A percentile compares a stretch with the other conserved stretches of the same genome.
These are phyloP conservation scores for Ilex asprella DNA, from an alignment of 257 asterid species.

Conservation along the genomic window DNA sequence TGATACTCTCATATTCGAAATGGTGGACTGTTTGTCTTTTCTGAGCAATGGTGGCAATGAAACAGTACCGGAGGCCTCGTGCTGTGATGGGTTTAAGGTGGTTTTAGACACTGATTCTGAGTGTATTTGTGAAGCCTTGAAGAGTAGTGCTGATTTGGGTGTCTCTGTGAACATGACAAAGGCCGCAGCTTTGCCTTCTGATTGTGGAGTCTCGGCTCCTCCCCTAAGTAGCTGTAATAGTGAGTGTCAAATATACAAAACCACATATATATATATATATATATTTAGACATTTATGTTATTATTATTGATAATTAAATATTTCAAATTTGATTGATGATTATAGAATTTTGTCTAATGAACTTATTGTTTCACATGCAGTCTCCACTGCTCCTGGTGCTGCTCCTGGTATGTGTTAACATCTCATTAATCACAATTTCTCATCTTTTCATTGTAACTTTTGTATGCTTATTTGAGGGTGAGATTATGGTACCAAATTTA, in stretches of 20 bases:
- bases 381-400: neutral
- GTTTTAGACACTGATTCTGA: constrained; percentile 2
- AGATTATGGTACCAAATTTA: no score
- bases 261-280: no score
- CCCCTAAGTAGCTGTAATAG: constrained; percentile 13
- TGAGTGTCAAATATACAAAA: neutral
- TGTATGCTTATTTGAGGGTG: no score
- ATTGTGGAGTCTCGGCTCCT: constrained; percentile 16
- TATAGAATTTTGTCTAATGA: no score
- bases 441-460: no score
- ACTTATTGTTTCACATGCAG: neutral
- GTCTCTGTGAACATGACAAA: constrained; percentile 3
- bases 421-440: no score
- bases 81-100: constrained; percentile 13
- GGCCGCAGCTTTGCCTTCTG: constrained; percentile 12
- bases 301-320: no score
- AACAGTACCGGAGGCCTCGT: neutral
- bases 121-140: constrained; percentile 12
- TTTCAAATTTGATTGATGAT: no score
- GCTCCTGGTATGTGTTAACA: constrained; percentile 10
- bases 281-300: no score
- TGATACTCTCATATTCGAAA: neutral
- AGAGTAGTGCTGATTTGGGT: constrained; percentile 6
- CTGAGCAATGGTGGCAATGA: neutral
- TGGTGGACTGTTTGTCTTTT: constrained; percentile 10